phyloP scores from a whole-genome alignment of 2,329 filamentous ascomycete species.

The Pyricularia grisea region DNA sequence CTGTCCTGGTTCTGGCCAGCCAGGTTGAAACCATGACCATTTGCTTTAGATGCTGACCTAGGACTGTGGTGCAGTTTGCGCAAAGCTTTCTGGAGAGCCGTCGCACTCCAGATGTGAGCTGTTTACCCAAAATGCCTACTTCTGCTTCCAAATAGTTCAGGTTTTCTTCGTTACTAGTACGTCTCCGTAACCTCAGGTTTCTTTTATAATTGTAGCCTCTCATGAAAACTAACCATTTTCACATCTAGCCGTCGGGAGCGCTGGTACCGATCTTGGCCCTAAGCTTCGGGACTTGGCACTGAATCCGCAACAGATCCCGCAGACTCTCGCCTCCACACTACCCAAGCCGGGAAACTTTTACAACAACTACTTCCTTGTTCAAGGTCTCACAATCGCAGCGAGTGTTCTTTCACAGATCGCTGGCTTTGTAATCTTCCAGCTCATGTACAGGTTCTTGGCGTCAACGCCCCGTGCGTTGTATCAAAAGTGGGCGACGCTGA shows the following conservation, averaged over 20 bases:
- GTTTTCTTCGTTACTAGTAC: slow-evolving; percentile 70
- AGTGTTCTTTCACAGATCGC: slow-evolving; percentile 61
- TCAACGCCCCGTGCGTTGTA: slow-evolving; percentile 75
- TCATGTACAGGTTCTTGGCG: slow-evolving; percentile 66
- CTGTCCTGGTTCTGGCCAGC: background rate
- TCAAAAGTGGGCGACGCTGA: slow-evolving; percentile 63
- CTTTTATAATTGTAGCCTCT: background rate
- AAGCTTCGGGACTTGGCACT: slow-evolving; percentile 53
- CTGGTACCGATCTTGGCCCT: slow-evolving; percentile 61
- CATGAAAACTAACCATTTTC: background rate
- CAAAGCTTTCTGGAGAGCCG: slow-evolving; percentile 71
- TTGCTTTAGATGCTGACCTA: background rate
- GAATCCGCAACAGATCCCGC: slow-evolving; percentile 51
- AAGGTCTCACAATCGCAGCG: slow-evolving; percentile 73
- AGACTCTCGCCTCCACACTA: slow-evolving; percentile 61
- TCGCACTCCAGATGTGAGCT: slow-evolving; percentile 74
- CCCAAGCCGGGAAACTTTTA: slow-evolving; percentile 90
- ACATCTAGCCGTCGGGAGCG: slow-evolving; percentile 54
- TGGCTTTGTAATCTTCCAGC: slow-evolving; percentile 63
- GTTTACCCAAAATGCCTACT: slow-evolving; percentile 86
- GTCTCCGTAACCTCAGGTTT: background rate
- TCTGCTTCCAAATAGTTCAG: slow-evolving; percentile 78
- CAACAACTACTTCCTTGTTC: slow-evolving; percentile 87
- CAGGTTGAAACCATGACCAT: background rate
- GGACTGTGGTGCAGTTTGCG: slow-evolving; percentile 45